Percentiles rank a stretch among this genome's conserved stretches.
These are phyloP conservation scores for Suhomyces ambrosiae DNA, from an alignment of 1,139 yeast species.

Conservation along the genomic window DNA sequence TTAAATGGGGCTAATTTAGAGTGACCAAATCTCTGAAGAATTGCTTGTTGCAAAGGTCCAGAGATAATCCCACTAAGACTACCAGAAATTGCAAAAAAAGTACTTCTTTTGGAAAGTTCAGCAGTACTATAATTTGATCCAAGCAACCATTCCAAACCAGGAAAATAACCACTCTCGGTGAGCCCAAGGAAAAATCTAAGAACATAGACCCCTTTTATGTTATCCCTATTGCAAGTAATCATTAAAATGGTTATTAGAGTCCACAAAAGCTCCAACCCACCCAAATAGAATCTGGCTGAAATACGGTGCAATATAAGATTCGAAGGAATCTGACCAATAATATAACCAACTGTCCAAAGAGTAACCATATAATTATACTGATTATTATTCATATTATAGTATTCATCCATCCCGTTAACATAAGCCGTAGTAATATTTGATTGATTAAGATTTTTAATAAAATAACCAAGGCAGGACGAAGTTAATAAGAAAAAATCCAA, in stretches of 20 bases:
- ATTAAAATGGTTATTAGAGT: constrained; percentile 53
- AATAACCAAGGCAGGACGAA: constrained; percentile 25
- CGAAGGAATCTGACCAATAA: constrained; percentile 60
- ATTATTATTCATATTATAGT: constrained; percentile 49
- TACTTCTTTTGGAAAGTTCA: constrained; percentile 51
- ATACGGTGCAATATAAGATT: constrained; percentile 54
- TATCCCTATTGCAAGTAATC: constrained; percentile 41
- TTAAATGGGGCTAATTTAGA: constrained; percentile 34
- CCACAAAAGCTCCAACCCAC: constrained; percentile 59
- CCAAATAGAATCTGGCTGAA: constrained; percentile 55
- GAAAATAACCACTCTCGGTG: constrained; percentile 60
- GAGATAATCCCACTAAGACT: constrained; percentile 46
- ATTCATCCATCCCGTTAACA: constrained; percentile 64
- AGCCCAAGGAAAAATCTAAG: constrained; percentile 60
- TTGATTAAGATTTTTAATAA: constrained; percentile 42
- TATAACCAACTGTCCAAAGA: constrained; percentile 59
- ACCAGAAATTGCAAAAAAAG: constrained; percentile 49
- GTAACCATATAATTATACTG: constrained; percentile 56
- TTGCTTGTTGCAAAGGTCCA: constrained; percentile 39
- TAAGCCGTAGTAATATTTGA: constrained; percentile 54
- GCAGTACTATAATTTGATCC: constrained; percentile 18
- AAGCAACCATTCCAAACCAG: constrained; percentile 39
- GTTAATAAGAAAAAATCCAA: constrained; percentile 22
- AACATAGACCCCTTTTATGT: constrained; percentile 51
- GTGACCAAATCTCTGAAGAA: constrained; percentile 29